Evolutionary conservation across 371 early-diverging fungal genomes (phyloP).

Genomic region (Rhizopus arrhizus): DNA sequence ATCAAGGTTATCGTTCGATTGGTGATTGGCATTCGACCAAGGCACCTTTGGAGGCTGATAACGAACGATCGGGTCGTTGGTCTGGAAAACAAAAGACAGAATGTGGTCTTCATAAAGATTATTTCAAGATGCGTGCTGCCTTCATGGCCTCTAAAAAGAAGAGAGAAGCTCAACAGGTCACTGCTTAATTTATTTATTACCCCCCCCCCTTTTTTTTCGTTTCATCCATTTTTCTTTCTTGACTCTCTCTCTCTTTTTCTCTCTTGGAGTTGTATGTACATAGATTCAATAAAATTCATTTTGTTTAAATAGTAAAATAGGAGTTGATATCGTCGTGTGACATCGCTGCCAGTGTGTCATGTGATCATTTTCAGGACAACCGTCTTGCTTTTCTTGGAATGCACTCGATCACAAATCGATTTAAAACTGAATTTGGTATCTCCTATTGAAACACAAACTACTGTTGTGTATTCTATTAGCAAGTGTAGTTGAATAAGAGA

Average conservation of each 20-base stretch:
- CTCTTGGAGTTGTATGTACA: not conserved
- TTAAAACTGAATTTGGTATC: too few species aligned
- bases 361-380: too few species aligned
- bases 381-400: too few species aligned
- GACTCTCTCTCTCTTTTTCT: not conserved
- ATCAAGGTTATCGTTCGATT: constrained; percentile 90
- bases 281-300: not conserved
- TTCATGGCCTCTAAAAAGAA: constrained; percentile 57
- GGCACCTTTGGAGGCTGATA: constrained; percentile 64
- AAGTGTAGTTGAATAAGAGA: too few species aligned
- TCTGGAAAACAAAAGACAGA: constrained; percentile 86
- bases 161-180: constrained; percentile 37
- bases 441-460: too few species aligned
- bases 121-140: constrained; percentile 85
- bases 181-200: constrained; percentile 10
- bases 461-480: too few species aligned
- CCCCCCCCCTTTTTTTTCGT: not conserved
- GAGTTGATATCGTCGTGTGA: too few species aligned
- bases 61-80: constrained; percentile 92
- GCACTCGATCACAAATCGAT: too few species aligned
- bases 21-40: constrained; percentile 94
- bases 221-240: not conserved
- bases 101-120: constrained; percentile 94
- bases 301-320: too few species aligned
- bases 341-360: too few species aligned